A percentile compares a stretch with the other conserved stretches of the same genome.
Evolutionary conservation across 352 stramenopile species (phyloP).

Genomic region (Globisporangium spinosum): DNA sequence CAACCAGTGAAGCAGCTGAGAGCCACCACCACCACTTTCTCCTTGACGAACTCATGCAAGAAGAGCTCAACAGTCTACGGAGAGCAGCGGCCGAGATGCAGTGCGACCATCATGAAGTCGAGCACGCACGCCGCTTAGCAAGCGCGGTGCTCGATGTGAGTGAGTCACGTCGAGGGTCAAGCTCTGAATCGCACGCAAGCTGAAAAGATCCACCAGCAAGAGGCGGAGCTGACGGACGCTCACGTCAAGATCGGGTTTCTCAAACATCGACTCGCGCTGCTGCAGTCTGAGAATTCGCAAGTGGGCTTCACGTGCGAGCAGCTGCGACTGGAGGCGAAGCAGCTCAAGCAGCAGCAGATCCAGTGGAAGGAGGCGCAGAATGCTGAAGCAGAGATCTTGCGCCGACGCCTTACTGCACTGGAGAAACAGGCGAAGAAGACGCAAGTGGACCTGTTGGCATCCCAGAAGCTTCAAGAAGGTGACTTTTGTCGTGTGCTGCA

Average conservation of each 20-base stretch:
- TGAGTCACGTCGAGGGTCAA: slow-evolving; percentile 16
- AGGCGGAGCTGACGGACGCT: slow-evolving; percentile 28
- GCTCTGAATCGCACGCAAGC: slow-evolving; percentile 27
- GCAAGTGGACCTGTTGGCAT: slow-evolving; percentile 27
- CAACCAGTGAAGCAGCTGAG: not conserved
- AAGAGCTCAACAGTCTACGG: slow-evolving; percentile 46
- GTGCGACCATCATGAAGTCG: slow-evolving; percentile 29
- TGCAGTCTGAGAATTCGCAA: slow-evolving; percentile 22
- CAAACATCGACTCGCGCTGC: slow-evolving; percentile 21
- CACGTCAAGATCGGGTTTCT: slow-evolving; percentile 15
- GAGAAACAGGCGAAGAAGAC: slow-evolving; percentile 26
- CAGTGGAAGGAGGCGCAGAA: slow-evolving; percentile 26
- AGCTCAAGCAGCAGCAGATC: slow-evolving; percentile 16
- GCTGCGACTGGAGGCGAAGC: slow-evolving; percentile 24
- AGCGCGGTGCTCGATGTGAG: slow-evolving; percentile 23
- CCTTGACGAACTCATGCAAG: slow-evolving; percentile 38
- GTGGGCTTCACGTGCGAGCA: slow-evolving; percentile 1
- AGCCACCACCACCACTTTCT: not conserved
- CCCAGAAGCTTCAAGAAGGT: slow-evolving; percentile 23
- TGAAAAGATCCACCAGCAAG: slow-evolving; percentile 30
- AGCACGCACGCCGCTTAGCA: slow-evolving; percentile 25
- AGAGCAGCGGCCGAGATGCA: slow-evolving; percentile 38
- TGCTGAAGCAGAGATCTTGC: slow-evolving; percentile 59
- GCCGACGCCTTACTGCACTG: slow-evolving; percentile 27
- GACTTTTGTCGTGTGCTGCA: too few species aligned